phyloP scores from a whole-genome alignment of 352 stramenopile genomes.

The Globisporangium polare region DNA sequence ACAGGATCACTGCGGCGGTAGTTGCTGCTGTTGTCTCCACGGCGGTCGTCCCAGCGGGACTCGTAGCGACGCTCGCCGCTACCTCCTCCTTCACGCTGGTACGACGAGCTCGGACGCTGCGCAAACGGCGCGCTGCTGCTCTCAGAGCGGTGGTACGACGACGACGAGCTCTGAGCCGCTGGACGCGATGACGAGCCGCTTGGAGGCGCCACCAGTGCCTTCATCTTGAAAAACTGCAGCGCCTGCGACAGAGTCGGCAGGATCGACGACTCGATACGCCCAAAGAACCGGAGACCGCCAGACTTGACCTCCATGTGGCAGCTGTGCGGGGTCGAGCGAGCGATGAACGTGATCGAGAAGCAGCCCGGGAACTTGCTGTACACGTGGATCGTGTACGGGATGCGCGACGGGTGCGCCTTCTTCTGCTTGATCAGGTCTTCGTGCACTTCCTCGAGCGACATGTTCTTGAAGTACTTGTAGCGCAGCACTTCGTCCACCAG shows the following conservation, averaged over 20 bases:
- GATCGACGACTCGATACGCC: conserved; percentile 83
- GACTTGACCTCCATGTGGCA: conserved; percentile 88
- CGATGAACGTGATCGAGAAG: conserved; percentile 89
- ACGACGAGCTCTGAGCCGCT: conserved; percentile 18
- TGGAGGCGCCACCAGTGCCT: conserved; percentile 60
- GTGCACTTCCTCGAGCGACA: conserved; percentile 64
- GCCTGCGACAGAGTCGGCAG: conserved; percentile 73
- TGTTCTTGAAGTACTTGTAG: conserved; percentile 87
- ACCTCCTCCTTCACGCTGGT: conserved; percentile 25
- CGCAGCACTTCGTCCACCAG: conserved; percentile 81
- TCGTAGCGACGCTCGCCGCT: conserved; percentile 47
- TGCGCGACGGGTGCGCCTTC: conserved; percentile 76
- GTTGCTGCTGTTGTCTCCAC: conserved; percentile 23
- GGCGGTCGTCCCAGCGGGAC: conserved; percentile 71
- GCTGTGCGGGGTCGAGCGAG: conserved; percentile 74
- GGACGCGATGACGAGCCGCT: conserved; percentile 27
- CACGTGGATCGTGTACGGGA: conserved; percentile 82
- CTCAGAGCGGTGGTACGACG: conserved; percentile 45
- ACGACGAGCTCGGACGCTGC: conserved; percentile 39
- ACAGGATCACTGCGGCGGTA: conserved; percentile 19
- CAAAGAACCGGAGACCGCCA: conserved; percentile 83
- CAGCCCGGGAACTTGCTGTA: conserved; percentile 86
- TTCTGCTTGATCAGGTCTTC: conserved; percentile 89
- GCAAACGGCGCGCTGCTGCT: conserved; percentile 51
- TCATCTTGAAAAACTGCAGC: conserved; percentile 90